Base-by-base conservation (phyloP, 257 asterid species). In the Fraxinus anomala region DNA sequence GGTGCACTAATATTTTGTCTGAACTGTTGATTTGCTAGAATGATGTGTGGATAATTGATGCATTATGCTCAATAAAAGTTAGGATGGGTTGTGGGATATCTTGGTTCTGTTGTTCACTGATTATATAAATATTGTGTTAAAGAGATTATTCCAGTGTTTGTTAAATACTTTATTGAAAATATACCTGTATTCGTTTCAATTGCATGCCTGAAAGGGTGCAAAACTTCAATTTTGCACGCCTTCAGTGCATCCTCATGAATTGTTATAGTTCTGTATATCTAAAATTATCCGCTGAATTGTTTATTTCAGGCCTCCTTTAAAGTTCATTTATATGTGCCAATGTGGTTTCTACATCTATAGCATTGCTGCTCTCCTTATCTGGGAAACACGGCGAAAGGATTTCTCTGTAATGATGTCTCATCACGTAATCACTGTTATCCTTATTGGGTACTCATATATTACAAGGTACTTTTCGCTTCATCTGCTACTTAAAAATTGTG, bases 361-460 rank as follows among this genome's bases (percentile, higher is more conserved):
- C 86, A 93, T 91, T 73, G 87, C 88, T 80, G 96, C 99, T 42
- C 98, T 93, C 68, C 87, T 95, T 68, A 79, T 88, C 39, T 93
- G 98, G 98, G 99, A 95, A 83, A 95, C 99, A 23, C 91, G 99
- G 13, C 77, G 99, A 78, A 95, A 92, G 86, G 98, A 95, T 77
- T 95, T 95, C 83, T 72, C 92, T 30, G 99, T 93, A 65, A 92
- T 93, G 97, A 91, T 95, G 96, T 86, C 96, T 77, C 99, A 95
- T 86, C 99, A 95, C 83, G 61, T 91, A 56, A 88, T 95, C 78
- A 95, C 99, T 21, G 92, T 95, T 78, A 80, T 90, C 84, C 88
- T 95, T 80, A 86, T 95, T 83, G 80, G 91, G 73, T 81, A 33
- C 84, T 95, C 99, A 44, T 95, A 90, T 77, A 77, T 90, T 21